phyloP scores from a whole-genome alignment of 108 stramenopile species.

The Cyclotella atomus region DNA sequence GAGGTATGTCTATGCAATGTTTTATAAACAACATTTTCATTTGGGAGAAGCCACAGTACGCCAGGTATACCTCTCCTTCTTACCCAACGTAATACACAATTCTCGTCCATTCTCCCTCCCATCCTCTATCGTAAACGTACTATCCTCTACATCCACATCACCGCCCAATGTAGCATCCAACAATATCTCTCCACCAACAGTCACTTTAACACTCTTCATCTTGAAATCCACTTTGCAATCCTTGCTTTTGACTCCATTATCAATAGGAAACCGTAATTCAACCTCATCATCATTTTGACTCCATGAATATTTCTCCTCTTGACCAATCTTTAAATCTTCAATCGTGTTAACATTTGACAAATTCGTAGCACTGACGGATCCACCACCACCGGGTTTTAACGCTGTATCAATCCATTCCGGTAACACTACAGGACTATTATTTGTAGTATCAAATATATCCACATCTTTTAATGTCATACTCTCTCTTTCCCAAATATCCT shows the following conservation, averaged over 20 bases:
- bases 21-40: not conserved
- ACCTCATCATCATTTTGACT: constrained; percentile 78
- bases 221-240: constrained; percentile 73
- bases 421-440: constrained; percentile 12
- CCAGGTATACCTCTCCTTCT: constrained; percentile 51
- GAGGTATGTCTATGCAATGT: too few species aligned
- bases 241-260: constrained; percentile 56
- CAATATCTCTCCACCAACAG: constrained; percentile 57
- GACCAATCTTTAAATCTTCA: constrained; percentile 25
- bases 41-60: constrained; percentile 21
- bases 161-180: constrained; percentile 56
- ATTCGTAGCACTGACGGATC: constrained; percentile 39
- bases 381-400: constrained; percentile 60
- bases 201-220: constrained; percentile 52
- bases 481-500: constrained; percentile 74
- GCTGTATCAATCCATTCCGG: constrained; percentile 63
- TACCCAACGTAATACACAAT: constrained; percentile 61
- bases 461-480: constrained; percentile 64
- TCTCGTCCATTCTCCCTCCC: constrained; percentile 46
- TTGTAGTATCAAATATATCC: too few species aligned
- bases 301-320: constrained; percentile 64
- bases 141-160: constrained; percentile 57
- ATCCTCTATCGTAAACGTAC: constrained; percentile 72
- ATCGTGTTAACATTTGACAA: constrained; percentile 3
- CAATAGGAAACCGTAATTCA: constrained; percentile 68